phyloP scores from a whole-genome alignment of 768 basidiomycete species.

The Tricholomella constricta region DNA sequence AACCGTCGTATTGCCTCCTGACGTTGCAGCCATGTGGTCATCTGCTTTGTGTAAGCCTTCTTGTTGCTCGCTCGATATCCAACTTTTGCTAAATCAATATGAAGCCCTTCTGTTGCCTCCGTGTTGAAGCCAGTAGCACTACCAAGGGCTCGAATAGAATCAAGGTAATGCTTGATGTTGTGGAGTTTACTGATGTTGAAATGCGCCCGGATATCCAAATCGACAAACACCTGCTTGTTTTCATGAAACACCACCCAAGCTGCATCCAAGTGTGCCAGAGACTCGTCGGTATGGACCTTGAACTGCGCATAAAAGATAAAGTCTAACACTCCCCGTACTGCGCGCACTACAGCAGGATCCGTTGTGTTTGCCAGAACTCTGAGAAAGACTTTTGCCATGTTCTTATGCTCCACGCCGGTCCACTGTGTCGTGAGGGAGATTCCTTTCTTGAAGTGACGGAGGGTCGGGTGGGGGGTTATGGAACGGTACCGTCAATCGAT shows the following conservation, averaged over 20 bases:
- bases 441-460: slow-evolving; percentile 7
- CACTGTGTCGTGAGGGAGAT: slow-evolving; percentile 1
- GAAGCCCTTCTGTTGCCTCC: slow-evolving; percentile 30
- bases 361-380: slow-evolving; percentile 29
- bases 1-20: slow-evolving; percentile 34
- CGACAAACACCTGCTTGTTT: slow-evolving; percentile 31
- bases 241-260: slow-evolving; percentile 30
- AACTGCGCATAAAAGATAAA: slow-evolving; percentile 36
- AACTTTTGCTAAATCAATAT: slow-evolving; percentile 36
- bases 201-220: slow-evolving; percentile 25
- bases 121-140: slow-evolving; percentile 34
- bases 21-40: slow-evolving; percentile 37
- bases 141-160: slow-evolving; percentile 27
- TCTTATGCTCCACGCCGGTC: slow-evolving; percentile 4
- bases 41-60: slow-evolving; percentile 32
- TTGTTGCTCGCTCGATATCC: slow-evolving; percentile 31
- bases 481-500: slow-evolving; percentile 35
- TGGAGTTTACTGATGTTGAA: slow-evolving; percentile 44
- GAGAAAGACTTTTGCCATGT: slow-evolving; percentile 30
- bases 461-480: slow-evolving; percentile 26
- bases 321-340: slow-evolving; percentile 17
- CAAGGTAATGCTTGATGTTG: slow-evolving; percentile 30
- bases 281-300: slow-evolving; percentile 25
- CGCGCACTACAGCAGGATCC: slow-evolving; percentile 25
- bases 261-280: slow-evolving; percentile 23